phyloP scores from a whole-genome alignment of 2,329 filamentous ascomycete genomes.

The Trichoderma simmonsii region DNA sequence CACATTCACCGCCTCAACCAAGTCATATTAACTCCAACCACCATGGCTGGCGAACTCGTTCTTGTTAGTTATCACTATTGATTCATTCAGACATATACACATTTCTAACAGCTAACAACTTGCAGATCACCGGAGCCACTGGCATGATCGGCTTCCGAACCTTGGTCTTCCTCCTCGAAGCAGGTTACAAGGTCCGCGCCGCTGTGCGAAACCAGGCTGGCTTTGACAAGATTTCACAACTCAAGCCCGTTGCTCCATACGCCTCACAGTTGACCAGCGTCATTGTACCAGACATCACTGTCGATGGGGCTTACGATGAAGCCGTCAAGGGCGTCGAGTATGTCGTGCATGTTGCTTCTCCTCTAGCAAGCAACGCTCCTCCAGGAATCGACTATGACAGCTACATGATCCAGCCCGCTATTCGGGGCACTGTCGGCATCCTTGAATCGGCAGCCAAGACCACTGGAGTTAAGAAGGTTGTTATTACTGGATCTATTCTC shows the following conservation, averaged over 20 bases:
- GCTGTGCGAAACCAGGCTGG: slow-evolving; percentile 28
- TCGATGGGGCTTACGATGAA: slow-evolving; percentile 38
- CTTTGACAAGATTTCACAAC: slow-evolving; percentile 19
- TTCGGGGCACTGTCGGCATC: slow-evolving; percentile 37
- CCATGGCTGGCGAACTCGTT: slow-evolving; percentile 14
- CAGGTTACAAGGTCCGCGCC: slow-evolving; percentile 29
- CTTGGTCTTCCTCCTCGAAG: slow-evolving; percentile 26
- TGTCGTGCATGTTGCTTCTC: slow-evolving; percentile 34
- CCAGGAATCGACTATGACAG: slow-evolving; percentile 18
- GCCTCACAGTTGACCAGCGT: slow-evolving; percentile 25
- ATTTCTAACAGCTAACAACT: not conserved
- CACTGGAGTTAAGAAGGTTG: slow-evolving; percentile 36
- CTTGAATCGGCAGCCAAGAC: slow-evolving; percentile 36
- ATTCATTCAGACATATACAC: not conserved
- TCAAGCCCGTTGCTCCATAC: slow-evolving; percentile 10
- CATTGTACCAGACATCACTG: slow-evolving; percentile 38
- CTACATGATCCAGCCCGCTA: slow-evolving; percentile 32
- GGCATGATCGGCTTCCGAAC: slow-evolving; percentile 32
- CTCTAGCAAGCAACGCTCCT: slow-evolving; percentile 17
- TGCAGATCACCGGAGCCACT: slow-evolving; percentile 29
- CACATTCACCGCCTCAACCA: not conserved
- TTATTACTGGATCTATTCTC: slow-evolving; percentile 41
- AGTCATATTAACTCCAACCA: not conserved
- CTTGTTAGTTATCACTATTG: not conserved
- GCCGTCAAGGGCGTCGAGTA: slow-evolving; percentile 35